phyloP scores from a whole-genome alignment of 768 basidiomycete species.

The Lactifluus hygrophoroides region DNA sequence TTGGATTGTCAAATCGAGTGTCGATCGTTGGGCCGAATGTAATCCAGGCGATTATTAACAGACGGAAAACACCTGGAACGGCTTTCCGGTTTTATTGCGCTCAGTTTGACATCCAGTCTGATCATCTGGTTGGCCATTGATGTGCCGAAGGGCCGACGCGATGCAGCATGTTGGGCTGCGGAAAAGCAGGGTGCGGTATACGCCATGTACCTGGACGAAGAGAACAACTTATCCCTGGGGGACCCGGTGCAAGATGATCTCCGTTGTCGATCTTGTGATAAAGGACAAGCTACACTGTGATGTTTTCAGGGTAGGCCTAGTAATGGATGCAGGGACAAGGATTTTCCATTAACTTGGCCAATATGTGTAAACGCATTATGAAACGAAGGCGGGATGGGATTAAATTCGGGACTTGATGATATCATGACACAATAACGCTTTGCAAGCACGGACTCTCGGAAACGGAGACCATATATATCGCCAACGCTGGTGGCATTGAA shows the following conservation, averaged over 20 bases:
- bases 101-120: constrained; percentile 53
- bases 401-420: too few relatives aligned
- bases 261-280: background rate
- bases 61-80: constrained; percentile 64
- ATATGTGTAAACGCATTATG: background rate
- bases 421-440: too few relatives aligned
- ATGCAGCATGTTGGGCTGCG: constrained; percentile 33
- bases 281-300: background rate
- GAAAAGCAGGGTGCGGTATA: constrained; percentile 2
- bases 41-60: constrained; percentile 72
- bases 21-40: constrained; percentile 82
- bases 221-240: background rate
- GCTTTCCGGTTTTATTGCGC: constrained; percentile 71
- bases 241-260: background rate
- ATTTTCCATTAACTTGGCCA: background rate
- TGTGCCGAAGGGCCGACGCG: constrained; percentile 29
- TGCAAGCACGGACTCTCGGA: too few relatives aligned
- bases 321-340: background rate
- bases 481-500: too few relatives aligned
- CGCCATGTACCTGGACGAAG: background rate
- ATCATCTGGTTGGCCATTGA: constrained; percentile 63
- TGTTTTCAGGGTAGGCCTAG: background rate
- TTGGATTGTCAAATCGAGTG: constrained; percentile 73
- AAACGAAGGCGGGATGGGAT: too few relatives aligned
- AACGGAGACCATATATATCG: too few relatives aligned